Evolutionary conservation across 768 basidiomycete genomes (phyloP).

Genomic region (Coprinopsis cinerea): DNA sequence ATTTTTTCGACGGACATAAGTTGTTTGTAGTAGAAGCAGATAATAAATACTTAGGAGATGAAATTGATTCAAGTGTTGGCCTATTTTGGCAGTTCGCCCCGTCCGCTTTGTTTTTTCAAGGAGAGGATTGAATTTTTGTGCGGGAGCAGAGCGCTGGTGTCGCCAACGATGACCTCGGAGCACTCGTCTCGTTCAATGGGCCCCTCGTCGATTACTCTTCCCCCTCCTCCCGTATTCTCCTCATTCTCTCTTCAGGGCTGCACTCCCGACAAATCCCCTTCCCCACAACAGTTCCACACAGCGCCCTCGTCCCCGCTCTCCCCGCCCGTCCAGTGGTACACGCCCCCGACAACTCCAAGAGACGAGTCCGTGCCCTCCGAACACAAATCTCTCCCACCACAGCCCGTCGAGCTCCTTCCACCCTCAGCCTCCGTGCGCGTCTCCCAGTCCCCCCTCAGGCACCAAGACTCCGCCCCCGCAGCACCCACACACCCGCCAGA

Average conservation of each 20-base stretch:
- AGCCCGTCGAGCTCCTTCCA: slow-evolving; percentile 19
- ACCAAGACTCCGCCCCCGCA: slow-evolving; percentile 11
- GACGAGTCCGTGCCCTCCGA: slow-evolving; percentile 17
- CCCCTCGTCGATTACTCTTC: slow-evolving; percentile 29
- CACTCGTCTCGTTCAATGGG: slow-evolving; percentile 10
- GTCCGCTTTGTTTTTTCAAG: neutral
- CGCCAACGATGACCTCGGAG: neutral
- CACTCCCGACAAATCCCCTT: slow-evolving; percentile 26
- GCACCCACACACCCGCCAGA: slow-evolving; percentile 10
- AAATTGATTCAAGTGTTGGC: too few relatives aligned
- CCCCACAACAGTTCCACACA: slow-evolving; percentile 35
- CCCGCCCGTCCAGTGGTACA: slow-evolving; percentile 25
- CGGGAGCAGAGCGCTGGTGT: neutral
- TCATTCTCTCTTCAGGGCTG: slow-evolving; percentile 30
- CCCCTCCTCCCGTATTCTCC: slow-evolving; percentile 25
- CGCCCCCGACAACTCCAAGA: slow-evolving; percentile 34
- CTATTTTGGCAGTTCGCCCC: neutral
- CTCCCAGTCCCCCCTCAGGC: slow-evolving; percentile 15
- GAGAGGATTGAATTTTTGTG: too few relatives aligned
- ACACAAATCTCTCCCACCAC: neutral
- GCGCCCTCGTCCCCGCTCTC: slow-evolving; percentile 34
- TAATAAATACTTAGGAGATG: slow-evolving; percentile 4
- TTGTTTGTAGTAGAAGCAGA: slow-evolving; percentile 8
- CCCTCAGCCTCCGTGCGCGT: slow-evolving; percentile 19
- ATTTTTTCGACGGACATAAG: too few relatives aligned